Evolutionary conservation across 305 asterid species (phyloP).

Genomic region (Caryopteris hybrid): DNA sequence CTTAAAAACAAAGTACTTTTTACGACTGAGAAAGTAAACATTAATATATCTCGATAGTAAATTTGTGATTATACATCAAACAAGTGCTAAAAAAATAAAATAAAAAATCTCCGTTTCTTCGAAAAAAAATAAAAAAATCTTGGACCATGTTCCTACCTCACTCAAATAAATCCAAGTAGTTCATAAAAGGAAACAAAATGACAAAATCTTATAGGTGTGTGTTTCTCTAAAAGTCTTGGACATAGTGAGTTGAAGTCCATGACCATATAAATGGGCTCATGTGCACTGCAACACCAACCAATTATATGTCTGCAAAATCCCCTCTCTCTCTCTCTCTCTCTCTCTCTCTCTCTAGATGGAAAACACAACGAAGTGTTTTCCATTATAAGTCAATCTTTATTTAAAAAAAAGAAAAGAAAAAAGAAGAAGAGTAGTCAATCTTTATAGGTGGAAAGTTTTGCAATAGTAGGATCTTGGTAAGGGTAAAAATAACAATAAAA

Average conservation of each 20-base stretch:
- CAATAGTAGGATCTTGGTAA: background rate
- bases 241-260: conserved; percentile 6
- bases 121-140: too few species aligned
- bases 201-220: background rate
- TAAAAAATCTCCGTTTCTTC: too few species aligned
- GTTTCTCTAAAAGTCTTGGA: background rate
- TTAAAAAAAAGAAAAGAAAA: too few species aligned
- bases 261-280: conserved; percentile 3
- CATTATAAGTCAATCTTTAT: too few species aligned
- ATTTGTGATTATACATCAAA: background rate
- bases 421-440: too few species aligned
- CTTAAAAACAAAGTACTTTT: too few species aligned
- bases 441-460: conserved; percentile 10
- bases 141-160: background rate
- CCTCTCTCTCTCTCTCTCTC: too few species aligned
- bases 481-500: background rate
- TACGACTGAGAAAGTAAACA: too few species aligned
- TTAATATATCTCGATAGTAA: background rate
- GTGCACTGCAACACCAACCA: background rate
- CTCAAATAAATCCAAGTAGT: background rate
- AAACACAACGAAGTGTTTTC: background rate
- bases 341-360: too few species aligned
- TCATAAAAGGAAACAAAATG: background rate
- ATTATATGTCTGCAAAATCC: too few species aligned
- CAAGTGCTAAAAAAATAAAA: too few species aligned